Percentiles rank a stretch among this genome's conserved stretches.
Conservation (phyloP, 2,329 filamentous ascomycete species). For the Fusarium pseudoanthophilum region DNA sequence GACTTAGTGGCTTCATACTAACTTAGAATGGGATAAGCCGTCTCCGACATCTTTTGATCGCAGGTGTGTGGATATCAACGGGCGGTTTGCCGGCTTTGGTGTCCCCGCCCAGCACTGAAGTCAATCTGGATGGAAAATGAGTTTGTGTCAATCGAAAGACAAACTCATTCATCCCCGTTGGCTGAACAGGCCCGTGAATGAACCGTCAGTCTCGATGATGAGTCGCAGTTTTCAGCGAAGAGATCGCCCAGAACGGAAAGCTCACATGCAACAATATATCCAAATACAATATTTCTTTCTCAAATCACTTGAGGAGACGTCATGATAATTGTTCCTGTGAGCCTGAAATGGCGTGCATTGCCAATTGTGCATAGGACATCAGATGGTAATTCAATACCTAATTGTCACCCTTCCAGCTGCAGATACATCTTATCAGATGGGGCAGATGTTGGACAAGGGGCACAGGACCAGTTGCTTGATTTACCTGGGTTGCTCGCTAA, state of each 20-base stretch:
- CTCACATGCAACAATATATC: background rate
- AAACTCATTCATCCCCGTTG: slow-evolving; percentile 22
- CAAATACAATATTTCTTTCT: background rate
- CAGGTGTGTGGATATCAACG: slow-evolving; percentile 32
- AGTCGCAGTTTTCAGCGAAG: slow-evolving; percentile 7
- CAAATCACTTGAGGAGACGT: background rate
- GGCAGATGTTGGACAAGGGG: slow-evolving; percentile 4
- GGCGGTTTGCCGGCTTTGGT: slow-evolving; percentile 13
- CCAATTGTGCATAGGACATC: background rate
- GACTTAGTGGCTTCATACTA: slow-evolving; percentile 34
- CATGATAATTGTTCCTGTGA: slow-evolving; percentile 14
- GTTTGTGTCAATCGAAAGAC: slow-evolving; percentile 31
- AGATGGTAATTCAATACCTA: background rate
- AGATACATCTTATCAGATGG: slow-evolving; percentile 30
- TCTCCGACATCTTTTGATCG: slow-evolving; percentile 23
- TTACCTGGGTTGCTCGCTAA: slow-evolving; percentile 1
- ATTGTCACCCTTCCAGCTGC: background rate
- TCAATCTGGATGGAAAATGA: slow-evolving; percentile 28
- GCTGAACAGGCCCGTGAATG: slow-evolving; percentile 7
- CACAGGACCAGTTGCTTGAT: slow-evolving; percentile 11
- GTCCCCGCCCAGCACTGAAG: slow-evolving; percentile 22
- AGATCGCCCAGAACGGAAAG: slow-evolving; percentile 13
- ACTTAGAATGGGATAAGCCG: slow-evolving; percentile 31
- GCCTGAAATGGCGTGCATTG: slow-evolving; percentile 10
- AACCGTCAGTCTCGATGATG: background rate